Conservation (phyloP, 306 rosid genomes). For the Vigna reflexopilosa region DNA sequence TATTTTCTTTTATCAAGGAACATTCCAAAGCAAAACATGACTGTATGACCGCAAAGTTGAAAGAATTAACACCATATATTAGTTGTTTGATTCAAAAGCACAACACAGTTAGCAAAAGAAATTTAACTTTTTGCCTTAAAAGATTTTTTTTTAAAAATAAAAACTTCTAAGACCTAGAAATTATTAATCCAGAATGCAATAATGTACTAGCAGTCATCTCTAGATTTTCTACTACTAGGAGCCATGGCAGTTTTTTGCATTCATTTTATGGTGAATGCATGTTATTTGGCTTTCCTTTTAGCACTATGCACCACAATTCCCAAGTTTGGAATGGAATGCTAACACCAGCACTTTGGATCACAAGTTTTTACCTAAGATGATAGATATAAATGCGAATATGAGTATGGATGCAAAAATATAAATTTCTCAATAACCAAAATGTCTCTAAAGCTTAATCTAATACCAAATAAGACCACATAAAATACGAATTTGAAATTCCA, state of each 20-base stretch:
- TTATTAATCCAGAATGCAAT: too few species aligned
- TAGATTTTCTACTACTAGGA: background rate
- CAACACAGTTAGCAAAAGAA: background rate
- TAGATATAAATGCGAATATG: background rate
- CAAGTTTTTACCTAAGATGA: background rate
- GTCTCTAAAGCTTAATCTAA: slow-evolving; percentile 7
- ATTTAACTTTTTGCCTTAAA: background rate
- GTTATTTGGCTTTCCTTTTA: background rate
- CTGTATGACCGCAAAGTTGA: background rate
- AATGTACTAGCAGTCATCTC: background rate
- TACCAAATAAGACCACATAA: slow-evolving; percentile 1
- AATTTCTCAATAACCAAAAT: background rate
- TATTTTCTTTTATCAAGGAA: slow-evolving; percentile 13
- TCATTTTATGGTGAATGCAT: background rate
- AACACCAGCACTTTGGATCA: background rate
- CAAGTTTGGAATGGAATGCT: background rate
- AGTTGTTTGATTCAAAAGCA: background rate
- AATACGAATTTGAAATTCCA: slow-evolving; percentile 26
- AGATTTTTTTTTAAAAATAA: background rate
- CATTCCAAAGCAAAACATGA: slow-evolving; percentile 25
- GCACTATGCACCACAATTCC: background rate
- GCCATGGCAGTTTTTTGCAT: background rate
- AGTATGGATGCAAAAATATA: background rate
- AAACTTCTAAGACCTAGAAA: background rate
- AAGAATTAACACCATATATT: slow-evolving; percentile 2